Percentiles rank a stretch among this genome's conserved stretches.
Evolutionary conservation across 2,329 filamentous ascomycete species (phyloP).

Genomic region (Cladobotryum mycophilum): DNA sequence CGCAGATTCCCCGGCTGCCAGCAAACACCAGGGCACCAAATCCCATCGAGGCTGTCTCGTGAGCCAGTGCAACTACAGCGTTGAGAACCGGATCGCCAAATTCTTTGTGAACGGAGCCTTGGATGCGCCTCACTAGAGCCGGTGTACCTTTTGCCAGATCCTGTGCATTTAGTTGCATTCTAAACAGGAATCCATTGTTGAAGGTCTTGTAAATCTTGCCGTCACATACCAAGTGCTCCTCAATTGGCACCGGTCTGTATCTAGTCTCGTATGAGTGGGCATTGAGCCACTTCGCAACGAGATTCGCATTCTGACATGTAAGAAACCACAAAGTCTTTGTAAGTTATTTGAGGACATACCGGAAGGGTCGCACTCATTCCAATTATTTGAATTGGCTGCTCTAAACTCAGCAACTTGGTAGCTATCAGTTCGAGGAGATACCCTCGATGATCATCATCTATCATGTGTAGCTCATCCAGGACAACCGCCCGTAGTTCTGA

Average conservation of each 20-base stretch:
- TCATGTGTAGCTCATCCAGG: slow-evolving; percentile 76
- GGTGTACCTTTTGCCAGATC: slow-evolving; percentile 29
- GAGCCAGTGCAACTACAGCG: slow-evolving; percentile 61
- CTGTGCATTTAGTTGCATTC: slow-evolving; percentile 43
- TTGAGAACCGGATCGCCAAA: slow-evolving; percentile 61
- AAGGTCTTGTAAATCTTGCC: slow-evolving; percentile 59
- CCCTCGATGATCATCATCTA: slow-evolving; percentile 68
- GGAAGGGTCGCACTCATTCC: slow-evolving; percentile 77
- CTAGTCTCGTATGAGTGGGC: slow-evolving; percentile 67
- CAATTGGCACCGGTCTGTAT: slow-evolving; percentile 68
- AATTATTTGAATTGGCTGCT: slow-evolving; percentile 61
- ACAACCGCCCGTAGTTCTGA: slow-evolving; percentile 61
- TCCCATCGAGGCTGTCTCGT: slow-evolving; percentile 61
- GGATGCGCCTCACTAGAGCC: slow-evolving; percentile 42
- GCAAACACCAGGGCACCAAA: slow-evolving; percentile 71
- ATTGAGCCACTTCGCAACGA: slow-evolving; percentile 63
- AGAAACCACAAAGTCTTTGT: neutral
- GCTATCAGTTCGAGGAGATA: slow-evolving; percentile 70
- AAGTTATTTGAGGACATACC: slow-evolving; percentile 35
- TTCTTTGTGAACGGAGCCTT: slow-evolving; percentile 53
- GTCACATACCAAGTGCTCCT: slow-evolving; percentile 68
- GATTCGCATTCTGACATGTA: slow-evolving; percentile 54
- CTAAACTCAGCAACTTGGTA: slow-evolving; percentile 65
- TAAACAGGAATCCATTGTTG: slow-evolving; percentile 48
- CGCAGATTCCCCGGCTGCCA: slow-evolving; percentile 60